Conservation (phyloP, 108 stramenopile genomes). For the Cyclotella sp. region DNA sequence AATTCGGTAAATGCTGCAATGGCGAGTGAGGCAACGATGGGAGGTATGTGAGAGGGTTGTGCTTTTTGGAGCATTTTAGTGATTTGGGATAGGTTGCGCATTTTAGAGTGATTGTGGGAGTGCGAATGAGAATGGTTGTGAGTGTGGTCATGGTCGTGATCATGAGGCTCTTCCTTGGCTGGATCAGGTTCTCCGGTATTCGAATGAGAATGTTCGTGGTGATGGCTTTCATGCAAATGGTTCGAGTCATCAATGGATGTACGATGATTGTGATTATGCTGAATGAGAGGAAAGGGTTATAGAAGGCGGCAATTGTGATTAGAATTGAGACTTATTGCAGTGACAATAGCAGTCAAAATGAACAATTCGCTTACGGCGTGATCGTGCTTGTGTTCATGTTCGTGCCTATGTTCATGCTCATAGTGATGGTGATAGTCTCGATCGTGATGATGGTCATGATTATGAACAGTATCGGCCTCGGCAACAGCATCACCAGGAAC, state of each 20-base stretch:
- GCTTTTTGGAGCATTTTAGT: constrained; percentile 68
- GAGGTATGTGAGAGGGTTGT: constrained; percentile 63
- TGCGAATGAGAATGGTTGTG: constrained; percentile 41
- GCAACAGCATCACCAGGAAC: constrained; percentile 52
- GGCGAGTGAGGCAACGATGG: constrained; percentile 67
- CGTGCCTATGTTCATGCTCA: constrained; percentile 20
- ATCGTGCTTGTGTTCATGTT: constrained; percentile 28
- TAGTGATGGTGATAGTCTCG: constrained; percentile 2
- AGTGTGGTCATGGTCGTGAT: constrained; percentile 20
- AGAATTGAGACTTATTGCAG: not conserved
- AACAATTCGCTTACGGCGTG: constrained; percentile 5
- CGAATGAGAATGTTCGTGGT: constrained; percentile 30
- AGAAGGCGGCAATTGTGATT: not conserved
- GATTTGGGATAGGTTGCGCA: constrained; percentile 86
- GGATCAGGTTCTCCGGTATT: not conserved
- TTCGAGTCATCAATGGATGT: not conserved
- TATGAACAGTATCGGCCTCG: not conserved
- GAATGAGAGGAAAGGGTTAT: not conserved
- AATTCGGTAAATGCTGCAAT: constrained; percentile 82
- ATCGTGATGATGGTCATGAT: constrained; percentile 12
- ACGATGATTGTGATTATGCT: constrained; percentile 9
- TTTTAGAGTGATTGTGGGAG: constrained; percentile 50
- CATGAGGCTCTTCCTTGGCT: constrained; percentile 8
- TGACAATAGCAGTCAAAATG: no score
- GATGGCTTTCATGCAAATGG: constrained; percentile 12